Evolutionary conservation across 179 eudicot species (phyloP).

Genomic region (Pouteria campechiana): DNA sequence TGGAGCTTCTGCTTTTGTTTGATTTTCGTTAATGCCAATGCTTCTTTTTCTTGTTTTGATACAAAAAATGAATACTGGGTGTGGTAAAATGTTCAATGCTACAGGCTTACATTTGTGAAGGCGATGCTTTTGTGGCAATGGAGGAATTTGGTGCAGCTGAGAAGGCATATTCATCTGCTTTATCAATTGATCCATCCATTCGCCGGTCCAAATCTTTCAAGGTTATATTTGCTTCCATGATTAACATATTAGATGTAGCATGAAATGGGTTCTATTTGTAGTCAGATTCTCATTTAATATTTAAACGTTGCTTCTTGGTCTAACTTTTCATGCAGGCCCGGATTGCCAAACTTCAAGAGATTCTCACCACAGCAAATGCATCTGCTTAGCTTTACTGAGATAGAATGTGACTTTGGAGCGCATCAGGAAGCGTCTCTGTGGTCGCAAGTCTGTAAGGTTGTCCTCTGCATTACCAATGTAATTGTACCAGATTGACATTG

Average conservation of each 20-base stretch:
- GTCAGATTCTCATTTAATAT: neutral
- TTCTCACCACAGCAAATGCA: conserved; percentile 18
- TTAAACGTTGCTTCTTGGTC: neutral
- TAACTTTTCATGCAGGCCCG: conserved; percentile 29
- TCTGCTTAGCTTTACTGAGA: too few relatives aligned
- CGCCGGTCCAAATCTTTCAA: conserved; percentile 70
- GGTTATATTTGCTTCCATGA: conserved; percentile 20
- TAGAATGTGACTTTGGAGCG: too few relatives aligned
- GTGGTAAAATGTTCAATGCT: neutral
- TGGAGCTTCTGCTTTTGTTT: too few relatives aligned
- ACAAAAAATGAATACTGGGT: too few relatives aligned
- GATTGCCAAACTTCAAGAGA: conserved; percentile 45
- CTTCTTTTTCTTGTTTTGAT: too few relatives aligned
- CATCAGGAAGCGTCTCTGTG: too few relatives aligned
- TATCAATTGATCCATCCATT: conserved; percentile 54
- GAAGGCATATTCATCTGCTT: conserved; percentile 49
- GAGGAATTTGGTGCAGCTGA: conserved; percentile 48
- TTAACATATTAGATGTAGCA: neutral
- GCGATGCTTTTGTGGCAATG: conserved; percentile 66
- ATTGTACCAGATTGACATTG: too few relatives aligned
- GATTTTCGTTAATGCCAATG: too few relatives aligned
- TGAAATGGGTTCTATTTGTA: neutral
- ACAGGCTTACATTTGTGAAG: conserved; percentile 82
- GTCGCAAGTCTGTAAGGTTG: too few relatives aligned
- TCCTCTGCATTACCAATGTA: too few relatives aligned